phyloP scores from a whole-genome alignment of 2,329 filamentous ascomycete species.

The Chaetomium globosum region DNA sequence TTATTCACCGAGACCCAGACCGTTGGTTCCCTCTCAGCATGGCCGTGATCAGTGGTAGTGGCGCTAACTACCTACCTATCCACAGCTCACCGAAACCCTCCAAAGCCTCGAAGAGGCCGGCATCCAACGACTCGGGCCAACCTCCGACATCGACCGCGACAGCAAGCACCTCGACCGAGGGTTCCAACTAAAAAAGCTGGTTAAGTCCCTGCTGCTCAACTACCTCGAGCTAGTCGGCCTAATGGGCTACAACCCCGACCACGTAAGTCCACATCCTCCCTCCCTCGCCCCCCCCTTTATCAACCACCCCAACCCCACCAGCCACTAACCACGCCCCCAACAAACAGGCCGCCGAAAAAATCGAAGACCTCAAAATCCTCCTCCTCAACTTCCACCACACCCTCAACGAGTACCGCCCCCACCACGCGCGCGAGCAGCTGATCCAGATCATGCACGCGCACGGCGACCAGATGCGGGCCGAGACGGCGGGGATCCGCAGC shows the following conservation, averaged over 20 bases:
- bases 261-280: slow-evolving; percentile 43
- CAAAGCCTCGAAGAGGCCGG: slow-evolving; percentile 69
- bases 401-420: slow-evolving; percentile 90
- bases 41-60: neutral
- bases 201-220: slow-evolving; percentile 83
- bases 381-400: slow-evolving; percentile 92
- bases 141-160: slow-evolving; percentile 49
- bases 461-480: slow-evolving; percentile 69
- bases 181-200: slow-evolving; percentile 72
- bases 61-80: neutral
- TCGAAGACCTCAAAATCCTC: slow-evolving; percentile 76
- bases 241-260: slow-evolving; percentile 66
- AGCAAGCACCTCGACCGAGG: slow-evolving; percentile 64
- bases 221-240: slow-evolving; percentile 82
- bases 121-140: slow-evolving; percentile 64
- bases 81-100: slow-evolving; percentile 61
- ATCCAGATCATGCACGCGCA: slow-evolving; percentile 88
- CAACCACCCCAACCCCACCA: slow-evolving; percentile 2
- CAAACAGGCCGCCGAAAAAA: slow-evolving; percentile 65
- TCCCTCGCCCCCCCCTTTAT: slow-evolving; percentile 27
- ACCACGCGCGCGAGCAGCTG: slow-evolving; percentile 85
- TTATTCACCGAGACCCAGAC: slow-evolving; percentile 71
- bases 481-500: slow-evolving; percentile 69
- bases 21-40: slow-evolving; percentile 39
- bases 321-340: neutral